Base-by-base conservation (phyloP, 805 yeast species). In the Candida insectorum region DNA sequence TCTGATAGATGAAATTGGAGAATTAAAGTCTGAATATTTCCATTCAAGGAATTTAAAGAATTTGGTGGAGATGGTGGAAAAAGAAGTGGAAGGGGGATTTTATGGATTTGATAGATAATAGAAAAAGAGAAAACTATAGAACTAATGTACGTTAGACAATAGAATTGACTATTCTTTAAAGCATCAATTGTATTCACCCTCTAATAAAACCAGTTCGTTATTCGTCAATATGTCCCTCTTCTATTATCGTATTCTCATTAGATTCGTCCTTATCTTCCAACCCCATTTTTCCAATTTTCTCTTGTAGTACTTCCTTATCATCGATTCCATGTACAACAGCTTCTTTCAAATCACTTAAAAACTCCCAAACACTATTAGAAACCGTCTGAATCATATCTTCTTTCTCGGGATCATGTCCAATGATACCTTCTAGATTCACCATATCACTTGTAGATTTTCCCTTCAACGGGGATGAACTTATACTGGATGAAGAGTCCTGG, bases 21-120 rank as follows among this genome's bases (percentile, higher is more conserved):
- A 56, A 27, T 54, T 74, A 31, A 46, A 48, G 16, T 75, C 78
- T 10, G 68, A 64, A 36, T 71, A 69, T 47, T 75, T 75, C 62
- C 81, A 75, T 43, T 69, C 69, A 47, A 62, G 62, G 26, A 73
- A 74, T 36, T 65, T 75, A 42, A 47, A 54, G 30, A 73, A 71
- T 47, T 62, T 75, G 42, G 56, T 75, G 23, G 59, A 61, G 6
- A 58, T 68, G 54, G 64, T 75, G 40, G 53, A 58, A 28, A 53
- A 50, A 26, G 79, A 75, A 37, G 45, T 61, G 9, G 42, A 56
- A 23, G 72, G 71, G 2, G 45, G 56, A 30, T 67, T 67, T 42
- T 67, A 66, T 39, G 73, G 73, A 5, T 66, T 66, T 41, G 23
- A 11, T 8, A n/a, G n/a, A n/a, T n/a, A n/a, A n/a, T n/a, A n/a